Evolutionary conservation across 2,329 filamentous ascomycete genomes (phyloP), one percentile per base, ranked within the genome.

Genomic region (Fusarium protoensiforme): DNA sequence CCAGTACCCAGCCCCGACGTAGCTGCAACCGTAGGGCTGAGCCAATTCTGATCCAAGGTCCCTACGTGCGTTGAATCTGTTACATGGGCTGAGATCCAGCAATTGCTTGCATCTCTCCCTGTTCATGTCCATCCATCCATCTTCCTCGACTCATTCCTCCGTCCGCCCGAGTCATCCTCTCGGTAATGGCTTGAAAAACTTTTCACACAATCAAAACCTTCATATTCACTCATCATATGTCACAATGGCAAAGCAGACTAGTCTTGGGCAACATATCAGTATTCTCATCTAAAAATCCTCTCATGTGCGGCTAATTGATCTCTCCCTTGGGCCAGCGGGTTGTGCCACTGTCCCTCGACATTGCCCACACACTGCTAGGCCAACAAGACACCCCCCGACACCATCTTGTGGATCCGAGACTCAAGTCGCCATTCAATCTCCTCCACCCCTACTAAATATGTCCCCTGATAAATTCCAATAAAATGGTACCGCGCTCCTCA

Each of bases 1-100:
- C 61, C 63, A 41, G 61, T 62, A n/a, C 64, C 68, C 24, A 13
- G 10, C 22, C 24, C 33, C 64, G 57, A 58, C 54, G 58, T 64
- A 61, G 54, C 43, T 48, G 46, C 46, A 29, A 51, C 27, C 65
- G 62, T 77, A 76, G 72, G 74, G 74, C 74, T 77, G 74, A 75
- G 61, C 36, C 48, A n/a, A 48, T 64, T 62, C 68, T 59, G 14
- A 6, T 31, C 54, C 54, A 36, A 57, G 56, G 64, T 24, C 41
- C 38, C 51, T 73, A 68, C 70, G n/a, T 73, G 57, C 71, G 62
- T 70, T 57, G 48, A 18, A 27, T 31, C 38, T 60, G 27, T 38
- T 48, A 48, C 53, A 48, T 64, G 31, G 51, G 39, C 57, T 9
- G 27, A 16, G 59, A 57, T 14, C 35, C 29, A 46, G 20, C 20